Base-by-base conservation (phyloP, 345 rosid genomes). In the Populus pruinosa region DNA sequence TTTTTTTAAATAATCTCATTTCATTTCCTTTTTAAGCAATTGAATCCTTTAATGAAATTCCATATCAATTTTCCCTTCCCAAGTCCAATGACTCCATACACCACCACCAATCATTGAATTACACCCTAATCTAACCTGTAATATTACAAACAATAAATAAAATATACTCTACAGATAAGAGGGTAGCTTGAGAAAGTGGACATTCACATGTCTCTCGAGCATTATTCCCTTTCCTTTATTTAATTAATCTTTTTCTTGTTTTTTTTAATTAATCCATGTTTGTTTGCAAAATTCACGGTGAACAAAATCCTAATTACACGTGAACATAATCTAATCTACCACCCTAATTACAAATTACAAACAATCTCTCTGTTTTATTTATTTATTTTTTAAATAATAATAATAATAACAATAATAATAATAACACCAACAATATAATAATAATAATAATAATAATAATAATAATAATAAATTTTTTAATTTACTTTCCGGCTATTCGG, bases 181-280 rank as follows among this genome's bases (percentile, higher is more conserved):
- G 23, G 59, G 69, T 74, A 29, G 20, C 39, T 63, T 64, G 61
- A 64, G 61, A 29, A 31, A 64, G 77, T 74, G 59, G 70, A 73
- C 44, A 38, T 2, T 2, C 2, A 56, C 66, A 56, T 35, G 9
- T 59, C 47, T 36, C 25, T 1, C 16, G 55, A 21, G 56, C 53
- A 55, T 31, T 33, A 36, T 56, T 72, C 35, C 39, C 2, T 17
- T n/a, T 0, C 31, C 31, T 31, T 50, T 2, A 16, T 44, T 14
- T 70, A 13, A 6, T 72, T 41, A 2, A 41, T 17, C 18, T 50
- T 31, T 50, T 6, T 44, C 31, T 16, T 70, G 13, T 1, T 72
- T 55, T 50, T 21, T 44, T 44, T 3, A 44, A 44, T 18, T 17
- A 7, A 39, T 21, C 6, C 49, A 25, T 33, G 9, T 53, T 20